These are phyloP conservation scores for Penicillium subrubescens DNA, from an alignment of 495 filamentous ascomycete species.

Conservation along the genomic window DNA sequence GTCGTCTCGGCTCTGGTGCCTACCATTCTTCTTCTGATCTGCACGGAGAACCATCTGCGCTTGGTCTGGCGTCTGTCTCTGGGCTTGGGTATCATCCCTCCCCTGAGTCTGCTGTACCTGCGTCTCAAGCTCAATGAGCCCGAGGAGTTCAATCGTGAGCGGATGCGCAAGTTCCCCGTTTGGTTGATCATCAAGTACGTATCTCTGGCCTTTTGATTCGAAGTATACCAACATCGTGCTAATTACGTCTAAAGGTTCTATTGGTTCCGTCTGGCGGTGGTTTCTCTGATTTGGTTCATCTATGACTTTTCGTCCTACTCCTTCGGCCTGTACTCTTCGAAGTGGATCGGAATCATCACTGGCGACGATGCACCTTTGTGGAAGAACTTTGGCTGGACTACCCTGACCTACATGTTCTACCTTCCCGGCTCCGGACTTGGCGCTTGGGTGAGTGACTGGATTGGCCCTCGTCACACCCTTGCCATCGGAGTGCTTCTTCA, in stretches of 20 bases:
- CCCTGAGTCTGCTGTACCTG: slow-evolving; percentile 70
- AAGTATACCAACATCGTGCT: not conserved
- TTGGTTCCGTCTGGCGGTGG: slow-evolving; percentile 56
- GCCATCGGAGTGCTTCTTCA: slow-evolving; percentile 67
- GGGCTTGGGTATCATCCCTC: slow-evolving; percentile 79
- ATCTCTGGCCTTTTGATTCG: not conserved
- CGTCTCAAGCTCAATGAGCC: slow-evolving; percentile 80
- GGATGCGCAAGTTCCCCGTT: slow-evolving; percentile 55
- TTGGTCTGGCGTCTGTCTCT: slow-evolving; percentile 76
- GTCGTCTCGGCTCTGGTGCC: slow-evolving; percentile 76
- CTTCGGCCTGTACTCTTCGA: slow-evolving; percentile 76
- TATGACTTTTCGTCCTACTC: slow-evolving; percentile 86
- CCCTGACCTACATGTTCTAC: slow-evolving; percentile 82
- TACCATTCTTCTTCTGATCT: slow-evolving; percentile 69
- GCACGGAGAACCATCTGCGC: slow-evolving; percentile 66
- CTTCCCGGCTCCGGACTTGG: slow-evolving; percentile 79
- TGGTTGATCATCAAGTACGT: slow-evolving; percentile 54
- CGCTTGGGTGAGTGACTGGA: slow-evolving; percentile 70
- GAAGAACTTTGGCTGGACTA: slow-evolving; percentile 82
- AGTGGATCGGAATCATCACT: slow-evolving; percentile 69
- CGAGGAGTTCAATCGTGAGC: slow-evolving; percentile 71
- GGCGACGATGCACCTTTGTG: slow-evolving; percentile 59
- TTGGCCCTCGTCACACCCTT: slow-evolving; percentile 75
- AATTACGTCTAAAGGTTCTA: slow-evolving; percentile 42
- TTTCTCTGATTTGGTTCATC: slow-evolving; percentile 87